Evolutionary conservation across 2,329 filamentous ascomycete species (phyloP), one percentile per base, ranked within the genome.

Genomic region (Ophiostoma sp.): DNA sequence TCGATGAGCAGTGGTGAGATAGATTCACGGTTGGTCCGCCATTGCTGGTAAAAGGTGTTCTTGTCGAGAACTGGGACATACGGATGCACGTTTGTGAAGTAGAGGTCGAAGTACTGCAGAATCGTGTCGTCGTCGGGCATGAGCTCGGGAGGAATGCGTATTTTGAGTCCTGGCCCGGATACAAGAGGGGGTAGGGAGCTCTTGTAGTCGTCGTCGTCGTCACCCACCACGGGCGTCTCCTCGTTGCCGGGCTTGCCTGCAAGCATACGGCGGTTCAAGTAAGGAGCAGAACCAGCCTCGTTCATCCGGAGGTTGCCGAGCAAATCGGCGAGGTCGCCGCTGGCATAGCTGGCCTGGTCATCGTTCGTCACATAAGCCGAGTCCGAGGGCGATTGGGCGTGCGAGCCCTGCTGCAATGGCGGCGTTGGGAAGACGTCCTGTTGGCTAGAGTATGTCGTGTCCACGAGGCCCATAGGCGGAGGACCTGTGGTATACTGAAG

Each of bases 41-140:
- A 98, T 82, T 98, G 94, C 59, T 94, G 91, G 79, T 96, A 97
- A 78, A 98, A 93, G 52, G 91, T 86, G 1, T 88, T 84, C 78
- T 93, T 93, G 82, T 96, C 95, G 71, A 98, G 84, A 2, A 98
- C 94, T 0, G 95, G 95, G 1, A 97, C 91, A 78, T 97, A 98
- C 0, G 95, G 95, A 79, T 98, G 96, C 42, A 98, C 92, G 77
- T 98, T 91, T 45, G 87, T 85, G 81, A 98, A 98, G 80, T 94
- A 98, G 59, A 97, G 92, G 52, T 96, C 90, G 80, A 98, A 97
- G 80, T 96, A 97, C 48, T 92, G 88, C 79, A 94, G 84, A 4
- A 91, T 91, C 48, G 93, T 93, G 61, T 93, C 91, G 42, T 98
- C 94, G 39, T 92, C 88, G 0, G 95, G 95, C 94, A 98, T 97